Evolutionary conservation across 108 stramenopile species (phyloP).

Genomic region (Pseudonitzschia delicatissima): DNA sequence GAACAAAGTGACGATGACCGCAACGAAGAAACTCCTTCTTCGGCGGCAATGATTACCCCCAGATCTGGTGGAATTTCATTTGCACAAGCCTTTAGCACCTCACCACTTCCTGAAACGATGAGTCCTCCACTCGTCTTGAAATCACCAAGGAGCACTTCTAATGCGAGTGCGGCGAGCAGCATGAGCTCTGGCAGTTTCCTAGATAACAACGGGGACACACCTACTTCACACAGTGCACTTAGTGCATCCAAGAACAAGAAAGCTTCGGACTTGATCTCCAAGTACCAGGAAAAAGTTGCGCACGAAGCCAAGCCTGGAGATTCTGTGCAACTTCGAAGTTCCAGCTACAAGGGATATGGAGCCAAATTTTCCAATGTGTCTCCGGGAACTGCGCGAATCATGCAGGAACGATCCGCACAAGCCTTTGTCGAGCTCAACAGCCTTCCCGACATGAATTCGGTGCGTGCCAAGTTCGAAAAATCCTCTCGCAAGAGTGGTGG

Average conservation of each 20-base stretch:
- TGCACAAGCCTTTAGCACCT: slow-evolving; percentile 10
- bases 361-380: not conserved
- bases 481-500: slow-evolving; percentile 1
- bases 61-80: not conserved
- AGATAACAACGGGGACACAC: not conserved
- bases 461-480: slow-evolving; percentile 19
- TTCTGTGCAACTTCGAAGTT: not conserved
- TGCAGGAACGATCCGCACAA: slow-evolving; percentile 1
- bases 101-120: not conserved
- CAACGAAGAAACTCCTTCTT: not conserved
- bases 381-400: not conserved
- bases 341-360: not conserved
- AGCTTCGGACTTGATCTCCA: slow-evolving; percentile 14
- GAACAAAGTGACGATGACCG: too few relatives aligned
- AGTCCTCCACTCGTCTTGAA: not conserved
- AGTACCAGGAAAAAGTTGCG: slow-evolving; percentile 19
- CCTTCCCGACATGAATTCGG: slow-evolving; percentile 16
- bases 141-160: not conserved
- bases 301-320: slow-evolving; percentile 21
- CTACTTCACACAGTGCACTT: slow-evolving; percentile 19
- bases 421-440: not conserved
- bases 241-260: slow-evolving; percentile 19
- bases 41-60: not conserved
- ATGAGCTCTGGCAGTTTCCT: not conserved
- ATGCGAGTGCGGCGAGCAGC: not conserved